Conservation (phyloP, 768 basidiomycete species). For the Rhizopogon salebrosus region DNA sequence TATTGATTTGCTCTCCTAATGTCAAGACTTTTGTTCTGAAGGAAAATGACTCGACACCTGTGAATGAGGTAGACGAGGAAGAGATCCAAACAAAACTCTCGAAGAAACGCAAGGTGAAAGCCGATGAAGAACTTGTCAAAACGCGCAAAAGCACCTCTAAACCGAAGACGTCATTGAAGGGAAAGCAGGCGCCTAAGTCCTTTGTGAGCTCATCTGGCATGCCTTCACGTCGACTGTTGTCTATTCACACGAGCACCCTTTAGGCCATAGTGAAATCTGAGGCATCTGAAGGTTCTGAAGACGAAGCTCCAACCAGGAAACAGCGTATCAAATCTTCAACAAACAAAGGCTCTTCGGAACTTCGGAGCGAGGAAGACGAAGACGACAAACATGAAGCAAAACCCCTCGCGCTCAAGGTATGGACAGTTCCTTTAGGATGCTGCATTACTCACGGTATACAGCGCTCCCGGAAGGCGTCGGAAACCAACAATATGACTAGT, state of each 20-base stretch:
- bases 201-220: neutral
- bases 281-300: neutral
- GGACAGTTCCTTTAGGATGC: neutral
- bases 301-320: neutral
- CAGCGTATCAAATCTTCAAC: neutral
- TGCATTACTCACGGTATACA: neutral
- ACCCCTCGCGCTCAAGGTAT: neutral
- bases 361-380: neutral
- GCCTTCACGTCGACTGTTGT: neutral
- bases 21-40: neutral
- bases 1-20: neutral
- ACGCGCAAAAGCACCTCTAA: neutral
- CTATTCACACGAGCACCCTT: neutral
- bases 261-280: neutral
- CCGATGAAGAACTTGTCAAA: neutral
- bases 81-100: neutral
- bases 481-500: neutral
- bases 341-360: neutral
- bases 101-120: conserved; percentile 8
- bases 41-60: neutral
- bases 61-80: conserved; percentile 1
- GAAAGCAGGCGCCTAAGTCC: neutral
- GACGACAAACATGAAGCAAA: neutral
- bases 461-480: neutral
- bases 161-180: neutral